A percentile compares a stretch with the other conserved stretches of the same genome.
phyloP scores from a whole-genome alignment of 2,329 filamentous ascomycete species.

The Epichloe glyceriae region DNA sequence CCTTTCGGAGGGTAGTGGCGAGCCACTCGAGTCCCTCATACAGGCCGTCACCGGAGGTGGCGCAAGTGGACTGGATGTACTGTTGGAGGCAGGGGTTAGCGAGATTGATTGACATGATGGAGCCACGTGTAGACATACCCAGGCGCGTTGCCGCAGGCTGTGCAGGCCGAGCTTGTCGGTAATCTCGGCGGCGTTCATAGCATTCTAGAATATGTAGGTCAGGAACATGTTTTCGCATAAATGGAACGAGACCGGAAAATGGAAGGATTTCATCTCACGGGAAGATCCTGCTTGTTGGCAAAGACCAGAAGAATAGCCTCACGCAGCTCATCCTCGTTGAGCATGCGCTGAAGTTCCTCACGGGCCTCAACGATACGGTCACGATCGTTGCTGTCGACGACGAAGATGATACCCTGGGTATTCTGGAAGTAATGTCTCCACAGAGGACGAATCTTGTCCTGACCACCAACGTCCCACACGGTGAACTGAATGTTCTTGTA shows the following conservation, averaged over 20 bases:
- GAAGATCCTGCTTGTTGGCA: slow-evolving; percentile 99
- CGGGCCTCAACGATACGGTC: slow-evolving; percentile 95
- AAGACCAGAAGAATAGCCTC: slow-evolving; percentile 95
- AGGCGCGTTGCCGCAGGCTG: slow-evolving; percentile 95
- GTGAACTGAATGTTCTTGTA: slow-evolving; percentile 99
- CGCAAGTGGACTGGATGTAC: slow-evolving; percentile 99
- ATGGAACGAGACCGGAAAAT: neutral
- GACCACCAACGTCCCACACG: slow-evolving; percentile 99
- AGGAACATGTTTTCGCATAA: neutral
- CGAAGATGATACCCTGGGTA: slow-evolving; percentile 99
- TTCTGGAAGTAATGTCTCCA: slow-evolving; percentile 99
- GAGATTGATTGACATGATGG: neutral
- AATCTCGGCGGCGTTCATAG: slow-evolving; percentile 99
- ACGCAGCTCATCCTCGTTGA: slow-evolving; percentile 97
- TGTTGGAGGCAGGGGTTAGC: slow-evolving; percentile 21
- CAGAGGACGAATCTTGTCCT: slow-evolving; percentile 98
- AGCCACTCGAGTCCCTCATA: slow-evolving; percentile 98
- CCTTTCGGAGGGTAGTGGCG: slow-evolving; percentile 70
- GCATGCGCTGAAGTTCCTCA: slow-evolving; percentile 93
- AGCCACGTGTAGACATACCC: slow-evolving; percentile 53
- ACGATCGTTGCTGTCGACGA: slow-evolving; percentile 97
- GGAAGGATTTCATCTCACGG: slow-evolving; percentile 45
- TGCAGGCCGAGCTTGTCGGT: slow-evolving; percentile 99
- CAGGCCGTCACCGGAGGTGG: slow-evolving; percentile 96
- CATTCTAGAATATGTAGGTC: slow-evolving; percentile 50